Evolutionary conservation across 805 yeast species (phyloP).

Genomic region (Ogataea polymorpha): DNA sequence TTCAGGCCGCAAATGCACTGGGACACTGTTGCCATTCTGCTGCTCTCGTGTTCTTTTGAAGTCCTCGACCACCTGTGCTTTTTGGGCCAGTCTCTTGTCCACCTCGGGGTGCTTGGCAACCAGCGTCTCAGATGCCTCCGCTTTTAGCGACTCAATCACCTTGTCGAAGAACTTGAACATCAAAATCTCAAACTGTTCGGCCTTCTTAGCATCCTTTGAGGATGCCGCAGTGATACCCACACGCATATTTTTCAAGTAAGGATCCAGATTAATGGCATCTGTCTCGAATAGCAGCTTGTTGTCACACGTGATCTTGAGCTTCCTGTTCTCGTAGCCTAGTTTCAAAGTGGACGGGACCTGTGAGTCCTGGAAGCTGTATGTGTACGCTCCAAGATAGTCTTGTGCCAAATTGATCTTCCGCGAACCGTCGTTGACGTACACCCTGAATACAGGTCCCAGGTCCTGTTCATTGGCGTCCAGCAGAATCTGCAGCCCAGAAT

Average conservation of each 20-base stretch:
- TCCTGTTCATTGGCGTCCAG: constrained; percentile 47
- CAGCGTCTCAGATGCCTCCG: constrained; percentile 24
- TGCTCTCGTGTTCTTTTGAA: constrained; percentile 21
- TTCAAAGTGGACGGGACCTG: constrained; percentile 70
- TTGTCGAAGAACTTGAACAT: constrained; percentile 53
- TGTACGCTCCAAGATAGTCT: constrained; percentile 32
- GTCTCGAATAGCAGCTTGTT: constrained; percentile 71
- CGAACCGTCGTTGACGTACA: constrained; percentile 59
- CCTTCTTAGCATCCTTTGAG: constrained; percentile 30
- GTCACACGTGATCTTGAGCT: constrained; percentile 64
- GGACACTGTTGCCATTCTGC: constrained; percentile 10
- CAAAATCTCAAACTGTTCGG: constrained; percentile 65
- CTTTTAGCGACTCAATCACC: constrained; percentile 32
- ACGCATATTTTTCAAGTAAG: constrained; percentile 34
- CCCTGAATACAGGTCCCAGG: constrained; percentile 51
- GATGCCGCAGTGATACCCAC: constrained; percentile 55
- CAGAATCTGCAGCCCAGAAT: constrained; percentile 62
- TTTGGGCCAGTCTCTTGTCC: neutral
- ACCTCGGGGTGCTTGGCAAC: constrained; percentile 25
- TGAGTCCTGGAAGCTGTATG: constrained; percentile 54
- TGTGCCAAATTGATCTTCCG: constrained; percentile 27
- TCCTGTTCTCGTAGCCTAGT: constrained; percentile 48
- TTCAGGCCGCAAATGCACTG: neutral
- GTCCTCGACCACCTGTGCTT: constrained; percentile 24
- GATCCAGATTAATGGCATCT: constrained; percentile 46